phyloP scores from a whole-genome alignment of 2,329 filamentous ascomycete species.

The Didymella sp. region DNA sequence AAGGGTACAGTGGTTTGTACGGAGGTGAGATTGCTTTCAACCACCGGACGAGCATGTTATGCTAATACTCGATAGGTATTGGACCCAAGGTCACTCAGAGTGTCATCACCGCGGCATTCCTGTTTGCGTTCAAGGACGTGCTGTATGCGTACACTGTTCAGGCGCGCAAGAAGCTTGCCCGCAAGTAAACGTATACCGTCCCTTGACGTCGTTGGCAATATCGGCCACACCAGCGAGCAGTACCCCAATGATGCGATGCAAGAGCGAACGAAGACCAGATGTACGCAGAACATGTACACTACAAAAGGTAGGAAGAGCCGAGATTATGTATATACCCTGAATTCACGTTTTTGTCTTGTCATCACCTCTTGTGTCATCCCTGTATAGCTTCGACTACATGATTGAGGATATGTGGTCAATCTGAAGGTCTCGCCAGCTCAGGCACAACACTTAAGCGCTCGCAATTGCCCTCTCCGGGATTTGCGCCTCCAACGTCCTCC shows the following conservation, averaged over 20 bases:
- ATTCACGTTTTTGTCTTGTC: constrained; percentile 55
- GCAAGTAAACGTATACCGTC: constrained; percentile 46
- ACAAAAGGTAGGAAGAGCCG: constrained; percentile 11
- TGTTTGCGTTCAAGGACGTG: constrained; percentile 98
- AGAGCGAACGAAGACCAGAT: neutral
- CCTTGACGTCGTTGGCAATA: neutral
- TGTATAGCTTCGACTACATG: no score
- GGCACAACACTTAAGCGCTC: no score
- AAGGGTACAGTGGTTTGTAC: constrained; percentile 92
- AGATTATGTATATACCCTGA: constrained; percentile 58
- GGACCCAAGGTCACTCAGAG: constrained; percentile 96
- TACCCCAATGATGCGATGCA: neutral
- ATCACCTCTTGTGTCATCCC: neutral
- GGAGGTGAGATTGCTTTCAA: constrained; percentile 68
- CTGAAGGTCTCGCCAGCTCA: no score
- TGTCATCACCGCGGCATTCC: constrained; percentile 91
- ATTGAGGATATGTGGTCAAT: no score
- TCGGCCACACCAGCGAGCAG: neutral
- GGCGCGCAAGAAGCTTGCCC: constrained; percentile 60
- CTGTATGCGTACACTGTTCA: constrained; percentile 83
- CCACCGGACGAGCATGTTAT: neutral
- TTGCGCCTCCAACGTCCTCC: no score
- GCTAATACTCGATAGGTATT: constrained; percentile 68
- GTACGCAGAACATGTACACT: constrained; percentile 47
- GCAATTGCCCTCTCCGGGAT: no score